phyloP scores from a whole-genome alignment of 2,329 filamentous ascomycete species.

The Cladophialophora yegresii region DNA sequence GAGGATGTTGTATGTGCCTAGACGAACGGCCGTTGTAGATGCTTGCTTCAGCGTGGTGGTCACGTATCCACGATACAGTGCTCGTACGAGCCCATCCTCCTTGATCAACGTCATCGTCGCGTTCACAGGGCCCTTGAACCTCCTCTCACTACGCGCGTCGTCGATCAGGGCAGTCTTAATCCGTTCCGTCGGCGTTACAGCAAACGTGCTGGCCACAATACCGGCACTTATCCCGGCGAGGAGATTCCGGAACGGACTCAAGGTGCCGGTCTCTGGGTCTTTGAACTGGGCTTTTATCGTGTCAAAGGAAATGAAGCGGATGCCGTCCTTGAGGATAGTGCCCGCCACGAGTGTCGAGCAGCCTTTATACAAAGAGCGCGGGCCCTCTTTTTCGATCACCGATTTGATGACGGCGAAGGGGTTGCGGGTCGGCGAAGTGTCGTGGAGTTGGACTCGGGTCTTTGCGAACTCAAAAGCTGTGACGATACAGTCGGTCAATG shows the following conservation, averaged over 20 bases:
- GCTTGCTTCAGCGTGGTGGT: conserved; percentile 65
- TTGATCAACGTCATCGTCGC: conserved; percentile 53
- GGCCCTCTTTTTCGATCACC: conserved; percentile 59
- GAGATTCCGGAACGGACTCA: conserved; percentile 61
- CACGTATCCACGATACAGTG: conserved; percentile 60
- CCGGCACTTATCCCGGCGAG: conserved; percentile 66
- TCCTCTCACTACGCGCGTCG: conserved; percentile 53
- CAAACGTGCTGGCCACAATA: conserved; percentile 62
- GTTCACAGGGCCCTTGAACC: conserved; percentile 56
- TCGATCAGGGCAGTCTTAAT: conserved; percentile 70
- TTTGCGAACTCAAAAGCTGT: conserved; percentile 67
- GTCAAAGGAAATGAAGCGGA: conserved; percentile 68
- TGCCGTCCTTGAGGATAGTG: conserved; percentile 64
- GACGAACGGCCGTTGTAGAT: conserved; percentile 62
- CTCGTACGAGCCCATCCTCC: conserved; percentile 55
- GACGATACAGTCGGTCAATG: background rate
- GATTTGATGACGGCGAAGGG: conserved; percentile 59
- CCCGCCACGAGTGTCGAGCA: conserved; percentile 63
- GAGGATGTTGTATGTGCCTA: conserved; percentile 65
- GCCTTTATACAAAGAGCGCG: conserved; percentile 63
- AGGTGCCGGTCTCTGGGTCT: conserved; percentile 56
- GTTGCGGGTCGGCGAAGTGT: conserved; percentile 52
- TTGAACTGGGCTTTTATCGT: conserved; percentile 59
- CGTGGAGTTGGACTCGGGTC: conserved; percentile 61
- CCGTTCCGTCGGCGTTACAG: conserved; percentile 68